Conservation (phyloP, 129 eudicot species). For the Logfia minima region DNA sequence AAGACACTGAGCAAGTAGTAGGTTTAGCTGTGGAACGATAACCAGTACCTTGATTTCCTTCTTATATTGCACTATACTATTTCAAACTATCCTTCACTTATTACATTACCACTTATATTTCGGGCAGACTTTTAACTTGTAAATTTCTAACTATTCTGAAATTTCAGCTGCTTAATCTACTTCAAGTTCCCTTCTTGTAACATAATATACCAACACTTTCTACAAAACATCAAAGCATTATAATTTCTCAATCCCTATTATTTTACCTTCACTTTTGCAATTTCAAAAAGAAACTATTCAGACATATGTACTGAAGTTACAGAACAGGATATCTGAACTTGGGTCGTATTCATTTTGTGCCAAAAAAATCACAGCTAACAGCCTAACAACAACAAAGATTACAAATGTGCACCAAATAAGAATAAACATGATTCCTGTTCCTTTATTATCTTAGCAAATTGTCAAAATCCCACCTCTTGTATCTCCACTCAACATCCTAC, state of each 20-base stretch:
- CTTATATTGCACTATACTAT: no score
- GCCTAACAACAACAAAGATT: background rate
- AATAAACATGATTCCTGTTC: background rate
- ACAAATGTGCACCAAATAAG: background rate
- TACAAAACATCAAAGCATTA: background rate
- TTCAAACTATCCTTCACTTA: no score
- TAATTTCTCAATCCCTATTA: background rate
- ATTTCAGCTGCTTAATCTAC: slow-evolving; percentile 4
- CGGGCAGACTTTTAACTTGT: no score
- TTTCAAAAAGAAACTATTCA: background rate
- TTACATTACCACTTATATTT: no score
- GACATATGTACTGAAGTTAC: background rate
- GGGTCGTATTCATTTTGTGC: background rate
- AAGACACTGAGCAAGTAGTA: slow-evolving; percentile 1
- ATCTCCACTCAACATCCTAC: background rate
- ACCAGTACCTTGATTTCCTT: no score
- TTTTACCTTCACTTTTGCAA: background rate
- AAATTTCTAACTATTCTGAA: background rate
- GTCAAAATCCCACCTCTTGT: background rate
- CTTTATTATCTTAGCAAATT: background rate
- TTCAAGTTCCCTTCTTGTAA: background rate
- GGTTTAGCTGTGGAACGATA: no score
- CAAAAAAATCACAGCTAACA: background rate
- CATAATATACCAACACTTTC: background rate
- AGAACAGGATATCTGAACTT: background rate